Evolutionary conservation across 768 basidiomycete species (phyloP).

Genomic region (Leccinum longicurvipes): DNA sequence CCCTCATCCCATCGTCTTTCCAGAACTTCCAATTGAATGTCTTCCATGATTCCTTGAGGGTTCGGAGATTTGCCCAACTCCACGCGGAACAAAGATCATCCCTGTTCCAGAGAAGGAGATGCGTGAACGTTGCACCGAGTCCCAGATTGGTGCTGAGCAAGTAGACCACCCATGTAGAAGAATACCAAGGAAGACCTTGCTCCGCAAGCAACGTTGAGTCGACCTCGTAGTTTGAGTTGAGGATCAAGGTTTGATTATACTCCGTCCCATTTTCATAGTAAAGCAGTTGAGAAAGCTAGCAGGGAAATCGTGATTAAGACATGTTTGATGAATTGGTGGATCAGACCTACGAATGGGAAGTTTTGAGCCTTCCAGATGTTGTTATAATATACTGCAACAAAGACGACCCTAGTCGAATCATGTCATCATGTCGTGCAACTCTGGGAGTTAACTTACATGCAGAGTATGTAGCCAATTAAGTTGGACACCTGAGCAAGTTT

Average conservation of each 20-base stretch:
- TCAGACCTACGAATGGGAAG: constrained; percentile 55
- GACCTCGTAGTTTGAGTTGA: constrained; percentile 50
- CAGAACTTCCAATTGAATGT: constrained; percentile 38
- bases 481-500: constrained; percentile 34
- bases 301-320: constrained; percentile 3
- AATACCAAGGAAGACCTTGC: constrained; percentile 34
- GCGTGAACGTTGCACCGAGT: constrained; percentile 48
- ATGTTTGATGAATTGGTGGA: not conserved
- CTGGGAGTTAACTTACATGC: constrained; percentile 40
- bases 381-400: constrained; percentile 37
- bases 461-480: constrained; percentile 50
- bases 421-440: not conserved
- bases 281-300: constrained; percentile 44
- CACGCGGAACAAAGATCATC: constrained; percentile 47
- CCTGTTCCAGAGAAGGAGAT: constrained; percentile 51
- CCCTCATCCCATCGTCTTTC: constrained; percentile 18
- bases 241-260: constrained; percentile 53
- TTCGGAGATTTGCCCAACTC: constrained; percentile 39
- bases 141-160: constrained; percentile 18
- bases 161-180: constrained; percentile 22
- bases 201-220: constrained; percentile 45
- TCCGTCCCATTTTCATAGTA: constrained; percentile 51
- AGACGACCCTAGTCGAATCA: constrained; percentile 33
- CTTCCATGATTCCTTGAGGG: constrained; percentile 24
- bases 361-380: constrained; percentile 58